Conservation (phyloP, 2,329 filamentous ascomycete genomes). For the Metarhizium guizhouense region DNA sequence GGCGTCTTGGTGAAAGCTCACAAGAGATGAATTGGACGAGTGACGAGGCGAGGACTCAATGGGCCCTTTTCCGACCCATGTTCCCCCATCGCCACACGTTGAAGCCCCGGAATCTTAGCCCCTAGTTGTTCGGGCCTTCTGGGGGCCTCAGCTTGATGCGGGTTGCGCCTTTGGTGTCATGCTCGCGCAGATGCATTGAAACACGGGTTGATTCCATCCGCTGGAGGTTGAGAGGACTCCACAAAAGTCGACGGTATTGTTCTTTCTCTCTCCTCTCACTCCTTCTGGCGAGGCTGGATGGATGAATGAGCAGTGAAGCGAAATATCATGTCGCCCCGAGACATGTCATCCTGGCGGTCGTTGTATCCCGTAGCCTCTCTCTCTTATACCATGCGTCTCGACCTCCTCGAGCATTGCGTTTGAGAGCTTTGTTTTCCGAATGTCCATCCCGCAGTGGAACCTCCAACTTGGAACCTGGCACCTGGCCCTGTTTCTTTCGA, state of each 20-base stretch:
- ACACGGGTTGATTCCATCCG: too few relatives aligned
- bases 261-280: too few relatives aligned
- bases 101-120: neutral
- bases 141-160: neutral
- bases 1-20: neutral
- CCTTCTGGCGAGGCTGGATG: too few relatives aligned
- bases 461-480: neutral
- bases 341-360: neutral
- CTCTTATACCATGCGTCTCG: neutral
- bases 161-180: neutral
- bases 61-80: neutral
- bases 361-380: neutral
- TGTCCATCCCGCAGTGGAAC: slow-evolving; percentile 2
- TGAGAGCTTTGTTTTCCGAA: neutral
- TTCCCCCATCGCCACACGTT: neutral
- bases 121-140: neutral
- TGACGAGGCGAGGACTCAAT: neutral
- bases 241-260: too few relatives aligned
- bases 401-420: too few relatives aligned
- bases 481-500: neutral
- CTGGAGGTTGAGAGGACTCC: too few relatives aligned
- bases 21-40: neutral
- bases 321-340: neutral
- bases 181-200: too few relatives aligned
- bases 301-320: neutral